These are phyloP conservation scores for Micractinium conductrix DNA, from an alignment of 139 green algal species.

Conservation along the genomic window DNA sequence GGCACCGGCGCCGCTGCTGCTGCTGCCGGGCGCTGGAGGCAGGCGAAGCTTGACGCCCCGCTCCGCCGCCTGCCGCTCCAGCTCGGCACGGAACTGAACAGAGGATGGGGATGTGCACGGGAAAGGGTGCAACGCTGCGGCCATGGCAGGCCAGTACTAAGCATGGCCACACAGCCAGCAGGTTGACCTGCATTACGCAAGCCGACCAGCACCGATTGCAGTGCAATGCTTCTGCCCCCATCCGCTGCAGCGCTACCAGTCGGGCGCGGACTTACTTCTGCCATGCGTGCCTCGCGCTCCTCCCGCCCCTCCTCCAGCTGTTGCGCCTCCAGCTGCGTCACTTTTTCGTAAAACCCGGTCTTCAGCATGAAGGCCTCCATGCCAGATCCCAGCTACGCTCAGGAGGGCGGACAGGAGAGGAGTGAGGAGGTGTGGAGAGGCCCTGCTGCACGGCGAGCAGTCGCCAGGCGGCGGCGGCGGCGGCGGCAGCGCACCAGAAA, in stretches of 20 bases:
- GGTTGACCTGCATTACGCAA: too few species aligned
- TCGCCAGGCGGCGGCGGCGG: too few species aligned
- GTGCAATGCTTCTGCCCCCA: too few species aligned
- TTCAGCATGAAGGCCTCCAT: constrained; percentile 96
- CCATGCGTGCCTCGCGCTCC: constrained; percentile 53
- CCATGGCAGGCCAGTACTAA: too few species aligned
- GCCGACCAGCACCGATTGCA: too few species aligned
- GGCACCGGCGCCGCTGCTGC: not conserved
- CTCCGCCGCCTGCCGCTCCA: constrained; percentile 57
- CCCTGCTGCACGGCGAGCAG: not conserved
- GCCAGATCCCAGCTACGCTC: constrained; percentile 59
- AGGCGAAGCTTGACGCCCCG: constrained; percentile 44
- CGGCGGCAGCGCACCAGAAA: constrained; percentile 38
- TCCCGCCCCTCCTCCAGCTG: constrained; percentile 57
- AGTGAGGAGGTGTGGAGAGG: not conserved
- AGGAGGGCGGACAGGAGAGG: not conserved
- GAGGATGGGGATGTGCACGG: too few species aligned
- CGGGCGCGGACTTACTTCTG: not conserved
- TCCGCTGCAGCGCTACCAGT: not conserved
- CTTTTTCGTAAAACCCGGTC: constrained; percentile 90
- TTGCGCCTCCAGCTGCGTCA: constrained; percentile 64
- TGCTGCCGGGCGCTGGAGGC: not conserved
- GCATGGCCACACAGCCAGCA: too few species aligned
- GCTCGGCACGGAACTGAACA: constrained; percentile 42
- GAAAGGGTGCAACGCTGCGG: too few species aligned